These are phyloP conservation scores for Plasmodium coatneyi DNA, from an alignment of 169 alveolate species.

Conservation along the genomic window DNA sequence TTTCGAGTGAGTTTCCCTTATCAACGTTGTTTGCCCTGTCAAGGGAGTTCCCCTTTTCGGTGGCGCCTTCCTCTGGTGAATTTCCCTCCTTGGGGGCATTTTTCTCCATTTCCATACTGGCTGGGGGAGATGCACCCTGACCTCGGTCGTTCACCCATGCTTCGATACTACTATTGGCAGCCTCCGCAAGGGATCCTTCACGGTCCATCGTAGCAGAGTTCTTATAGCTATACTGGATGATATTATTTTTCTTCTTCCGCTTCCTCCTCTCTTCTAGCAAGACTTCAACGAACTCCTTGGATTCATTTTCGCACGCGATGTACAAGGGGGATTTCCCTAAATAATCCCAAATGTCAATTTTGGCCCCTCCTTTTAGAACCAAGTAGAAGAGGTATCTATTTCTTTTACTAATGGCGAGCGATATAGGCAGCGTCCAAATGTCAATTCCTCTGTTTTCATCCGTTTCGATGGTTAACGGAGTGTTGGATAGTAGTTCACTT, in stretches of 20 bases:
- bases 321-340: conserved; percentile 89
- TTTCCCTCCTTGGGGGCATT: neutral
- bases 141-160: neutral
- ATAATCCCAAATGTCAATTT: conserved; percentile 88
- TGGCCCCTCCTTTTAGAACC: conserved; percentile 88
- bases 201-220: conserved; percentile 60
- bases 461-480: conserved; percentile 87
- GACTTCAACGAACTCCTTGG: conserved; percentile 83
- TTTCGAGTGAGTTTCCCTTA: neutral
- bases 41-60: neutral
- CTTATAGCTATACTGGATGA: conserved; percentile 76
- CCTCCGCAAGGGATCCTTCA: conserved; percentile 67
- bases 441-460: conserved; percentile 85
- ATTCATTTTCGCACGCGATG: conserved; percentile 87
- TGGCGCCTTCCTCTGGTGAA: neutral
- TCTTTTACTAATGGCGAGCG: conserved; percentile 85
- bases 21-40: neutral
- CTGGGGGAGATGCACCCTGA: neutral
- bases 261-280: conserved; percentile 79
- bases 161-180: neutral
- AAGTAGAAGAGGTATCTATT: conserved; percentile 85
- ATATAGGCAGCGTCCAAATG: conserved; percentile 89
- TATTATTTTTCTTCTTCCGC: conserved; percentile 74
- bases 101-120: neutral
- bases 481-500: conserved; percentile 88